Evolutionary conservation across 1,139 yeast genomes (phyloP).

Genomic region (Diutina siamensis): DNA sequence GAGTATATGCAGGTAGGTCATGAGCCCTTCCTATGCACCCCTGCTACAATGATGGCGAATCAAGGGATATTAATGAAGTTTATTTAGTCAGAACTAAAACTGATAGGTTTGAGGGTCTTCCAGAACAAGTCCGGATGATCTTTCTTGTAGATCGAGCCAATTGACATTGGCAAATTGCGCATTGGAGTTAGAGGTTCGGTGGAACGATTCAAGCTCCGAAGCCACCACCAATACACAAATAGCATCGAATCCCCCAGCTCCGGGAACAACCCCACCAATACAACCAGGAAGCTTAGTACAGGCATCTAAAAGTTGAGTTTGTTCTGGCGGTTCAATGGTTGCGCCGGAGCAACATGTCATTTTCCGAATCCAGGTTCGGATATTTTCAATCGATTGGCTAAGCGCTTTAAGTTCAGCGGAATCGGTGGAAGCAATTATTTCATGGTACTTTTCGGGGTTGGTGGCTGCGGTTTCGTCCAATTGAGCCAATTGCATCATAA

Average conservation of each 20-base stretch:
- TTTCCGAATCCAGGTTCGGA: constrained; percentile 43
- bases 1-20: no score
- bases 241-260: constrained; percentile 98
- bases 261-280: constrained; percentile 91
- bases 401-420: neutral
- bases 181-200: constrained; percentile 17
- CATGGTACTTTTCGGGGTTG: constrained; percentile 16
- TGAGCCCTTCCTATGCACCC: neutral
- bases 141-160: constrained; percentile 58
- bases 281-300: constrained; percentile 57
- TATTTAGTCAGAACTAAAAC: neutral
- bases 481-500: constrained; percentile 37
- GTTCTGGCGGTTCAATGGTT: constrained; percentile 76
- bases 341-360: constrained; percentile 65
- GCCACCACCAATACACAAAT: constrained; percentile 58
- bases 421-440: neutral
- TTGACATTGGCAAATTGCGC: constrained; percentile 31
- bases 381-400: constrained; percentile 12
- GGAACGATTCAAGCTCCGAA: constrained; percentile 27
- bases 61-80: no score
- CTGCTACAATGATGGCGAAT: neutral
- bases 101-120: constrained; percentile 14
- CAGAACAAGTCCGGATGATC: constrained; percentile 38
- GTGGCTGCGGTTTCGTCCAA: constrained; percentile 13
- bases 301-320: constrained; percentile 57